Percentiles rank a stretch among this genome's conserved stretches.
Conservation (phyloP, 108 stramenopile genomes). For the Pseudonitzschia multiseries region DNA sequence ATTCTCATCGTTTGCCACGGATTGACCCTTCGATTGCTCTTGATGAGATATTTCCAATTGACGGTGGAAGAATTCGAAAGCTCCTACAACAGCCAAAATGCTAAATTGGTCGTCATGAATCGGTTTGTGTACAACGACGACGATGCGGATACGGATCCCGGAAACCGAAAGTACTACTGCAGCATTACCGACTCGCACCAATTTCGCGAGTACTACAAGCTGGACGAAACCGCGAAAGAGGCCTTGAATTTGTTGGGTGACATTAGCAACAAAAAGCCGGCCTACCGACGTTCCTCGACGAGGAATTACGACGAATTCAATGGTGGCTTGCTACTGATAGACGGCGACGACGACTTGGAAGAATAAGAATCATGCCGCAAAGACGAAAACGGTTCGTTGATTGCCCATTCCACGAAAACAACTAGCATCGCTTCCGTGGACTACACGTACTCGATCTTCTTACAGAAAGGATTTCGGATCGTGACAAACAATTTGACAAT, state of each 20-base stretch:
- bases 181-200: conserved; percentile 4
- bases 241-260: conserved; percentile 45
- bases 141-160: conserved; percentile 4
- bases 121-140: background rate
- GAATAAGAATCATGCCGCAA: background rate
- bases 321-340: conserved; percentile 6
- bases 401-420: too few relatives aligned
- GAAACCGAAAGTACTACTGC: conserved; percentile 15
- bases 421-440: background rate
- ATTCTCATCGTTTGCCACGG: conserved; percentile 86
- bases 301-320: conserved; percentile 8
- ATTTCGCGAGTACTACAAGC: conserved; percentile 32
- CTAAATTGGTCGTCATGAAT: conserved; percentile 75
- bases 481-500: too few relatives aligned
- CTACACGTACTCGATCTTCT: too few relatives aligned
- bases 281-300: conserved; percentile 17
- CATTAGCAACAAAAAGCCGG: conserved; percentile 36
- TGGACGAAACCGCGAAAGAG: conserved; percentile 37
- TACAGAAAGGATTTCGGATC: too few relatives aligned
- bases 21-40: conserved; percentile 72
- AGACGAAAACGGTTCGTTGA: background rate
- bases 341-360: conserved; percentile 16
- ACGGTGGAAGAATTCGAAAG: conserved; percentile 83
- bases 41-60: conserved; percentile 90
- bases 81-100: conserved; percentile 78